phyloP scores from a whole-genome alignment of 2,329 filamentous ascomycete genomes.

The Sarocladium oryzae region DNA sequence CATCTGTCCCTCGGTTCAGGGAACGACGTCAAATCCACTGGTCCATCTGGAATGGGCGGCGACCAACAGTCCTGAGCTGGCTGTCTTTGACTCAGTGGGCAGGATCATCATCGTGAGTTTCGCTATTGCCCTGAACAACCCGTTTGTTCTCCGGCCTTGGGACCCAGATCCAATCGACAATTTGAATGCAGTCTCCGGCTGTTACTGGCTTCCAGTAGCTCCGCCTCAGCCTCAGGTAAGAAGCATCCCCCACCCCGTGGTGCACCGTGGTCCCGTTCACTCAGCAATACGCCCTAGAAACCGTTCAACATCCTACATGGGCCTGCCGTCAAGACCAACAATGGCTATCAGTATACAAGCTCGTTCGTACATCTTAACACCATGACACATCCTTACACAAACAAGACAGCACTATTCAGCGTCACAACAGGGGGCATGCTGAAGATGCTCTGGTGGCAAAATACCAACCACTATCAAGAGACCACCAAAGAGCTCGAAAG shows the following conservation, averaged over 20 bases:
- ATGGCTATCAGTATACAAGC: conserved; percentile 63
- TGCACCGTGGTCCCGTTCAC: not conserved
- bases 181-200: conserved; percentile 69
- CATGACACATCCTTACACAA: conserved; percentile 64
- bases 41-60: conserved; percentile 78
- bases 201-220: conserved; percentile 73
- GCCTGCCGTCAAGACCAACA: conserved; percentile 53
- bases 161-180: conserved; percentile 67
- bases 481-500: conserved; percentile 68
- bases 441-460: conserved; percentile 71
- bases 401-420: conserved; percentile 68
- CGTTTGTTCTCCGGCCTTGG: conserved; percentile 55
- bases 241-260: not conserved
- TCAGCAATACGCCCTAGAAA: conserved; percentile 22
- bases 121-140: conserved; percentile 65
- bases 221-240: conserved; percentile 35
- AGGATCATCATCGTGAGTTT: conserved; percentile 70
- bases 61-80: conserved; percentile 69
- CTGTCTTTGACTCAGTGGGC: conserved; percentile 73
- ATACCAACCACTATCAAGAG: conserved; percentile 65
- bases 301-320: conserved; percentile 45
- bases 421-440: conserved; percentile 69
- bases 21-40: conserved; percentile 58
- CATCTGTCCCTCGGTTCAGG: conserved; percentile 52
- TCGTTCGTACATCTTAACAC: conserved; percentile 59